Evolutionary conservation across 495 filamentous ascomycete genomes (phyloP).

Genomic region (Sporormia fimetaria): DNA sequence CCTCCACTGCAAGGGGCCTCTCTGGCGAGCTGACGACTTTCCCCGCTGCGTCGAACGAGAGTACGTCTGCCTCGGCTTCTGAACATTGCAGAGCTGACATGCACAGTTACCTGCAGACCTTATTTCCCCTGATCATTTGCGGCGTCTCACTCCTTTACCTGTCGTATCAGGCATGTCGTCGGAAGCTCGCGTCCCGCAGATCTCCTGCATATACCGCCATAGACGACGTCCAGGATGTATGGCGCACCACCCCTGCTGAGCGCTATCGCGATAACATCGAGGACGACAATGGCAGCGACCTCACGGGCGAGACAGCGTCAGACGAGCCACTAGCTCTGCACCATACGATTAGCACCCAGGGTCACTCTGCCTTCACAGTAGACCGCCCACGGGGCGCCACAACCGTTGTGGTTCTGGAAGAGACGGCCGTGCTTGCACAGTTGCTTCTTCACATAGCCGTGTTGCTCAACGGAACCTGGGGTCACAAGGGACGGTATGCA

Average conservation of each 20-base stretch:
- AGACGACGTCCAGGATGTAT: constrained; percentile 6
- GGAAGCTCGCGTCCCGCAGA: constrained; percentile 38
- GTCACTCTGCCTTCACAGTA: constrained; percentile 57
- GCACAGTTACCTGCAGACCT: constrained; percentile 67
- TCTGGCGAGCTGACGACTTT: constrained; percentile 86
- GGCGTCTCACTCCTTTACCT: constrained; percentile 60
- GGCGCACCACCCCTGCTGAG: constrained; percentile 29
- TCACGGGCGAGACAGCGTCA: too few relatives aligned
- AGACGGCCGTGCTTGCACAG: constrained; percentile 58
- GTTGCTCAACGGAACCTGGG: constrained; percentile 45
- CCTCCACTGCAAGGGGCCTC: constrained; percentile 62
- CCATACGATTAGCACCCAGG: constrained; percentile 49
- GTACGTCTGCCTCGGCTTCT: constrained; percentile 42
- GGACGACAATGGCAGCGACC: too few relatives aligned
- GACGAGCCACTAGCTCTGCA: constrained; percentile 43
- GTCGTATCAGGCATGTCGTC: constrained; percentile 40
- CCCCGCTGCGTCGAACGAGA: constrained; percentile 77
- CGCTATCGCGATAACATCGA: constrained; percentile 45
- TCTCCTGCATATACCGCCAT: constrained; percentile 37
- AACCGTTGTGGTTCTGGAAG: constrained; percentile 57
- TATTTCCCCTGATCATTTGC: constrained; percentile 65
- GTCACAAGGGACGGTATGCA: constrained; percentile 46
- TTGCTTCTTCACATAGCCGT: constrained; percentile 54
- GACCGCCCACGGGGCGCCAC: constrained; percentile 67
- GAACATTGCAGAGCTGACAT: not conserved